A percentile compares a stretch with the other conserved stretches of the same genome.
Conservation (phyloP, 2,329 filamentous ascomycete species). For the Davidsoniella neocaledoniae region DNA sequence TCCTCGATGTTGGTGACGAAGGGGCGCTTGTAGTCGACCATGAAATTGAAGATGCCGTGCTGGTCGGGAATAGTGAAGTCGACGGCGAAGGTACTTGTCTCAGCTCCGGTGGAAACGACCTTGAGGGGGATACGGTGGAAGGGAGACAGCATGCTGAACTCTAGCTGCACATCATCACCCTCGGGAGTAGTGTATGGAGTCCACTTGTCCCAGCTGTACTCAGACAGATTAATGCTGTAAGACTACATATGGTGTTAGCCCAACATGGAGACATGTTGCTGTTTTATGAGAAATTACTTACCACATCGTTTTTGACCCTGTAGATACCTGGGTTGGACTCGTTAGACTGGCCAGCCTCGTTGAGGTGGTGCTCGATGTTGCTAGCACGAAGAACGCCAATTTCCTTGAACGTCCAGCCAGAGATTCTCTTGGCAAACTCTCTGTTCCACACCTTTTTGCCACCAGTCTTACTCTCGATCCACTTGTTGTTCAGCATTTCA, state of each 20-base stretch:
- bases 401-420: constrained; percentile 96
- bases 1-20: constrained; percentile 82
- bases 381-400: constrained; percentile 76
- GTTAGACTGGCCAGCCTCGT: constrained; percentile 24
- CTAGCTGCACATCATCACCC: constrained; percentile 69
- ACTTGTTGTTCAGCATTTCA: constrained; percentile 75
- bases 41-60: constrained; percentile 98
- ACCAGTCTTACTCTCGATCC: constrained; percentile 50
- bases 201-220: constrained; percentile 62
- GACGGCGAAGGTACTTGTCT: constrained; percentile 56
- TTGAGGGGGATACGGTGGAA: constrained; percentile 75
- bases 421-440: constrained; percentile 68
- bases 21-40: constrained; percentile 89
- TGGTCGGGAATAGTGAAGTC: constrained; percentile 82
- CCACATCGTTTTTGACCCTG: constrained; percentile 90
- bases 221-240: constrained; percentile 77
- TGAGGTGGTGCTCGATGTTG: constrained; percentile 59
- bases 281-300: constrained; percentile 34
- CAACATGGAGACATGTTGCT: background rate
- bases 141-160: constrained; percentile 96
- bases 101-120: constrained; percentile 38
- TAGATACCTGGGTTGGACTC: constrained; percentile 75
- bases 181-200: constrained; percentile 53
- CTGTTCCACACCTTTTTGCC: constrained; percentile 51
- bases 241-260: constrained; percentile 34